phyloP scores from a whole-genome alignment of 305 asterid genomes.

The Salvia sclarea region DNA sequence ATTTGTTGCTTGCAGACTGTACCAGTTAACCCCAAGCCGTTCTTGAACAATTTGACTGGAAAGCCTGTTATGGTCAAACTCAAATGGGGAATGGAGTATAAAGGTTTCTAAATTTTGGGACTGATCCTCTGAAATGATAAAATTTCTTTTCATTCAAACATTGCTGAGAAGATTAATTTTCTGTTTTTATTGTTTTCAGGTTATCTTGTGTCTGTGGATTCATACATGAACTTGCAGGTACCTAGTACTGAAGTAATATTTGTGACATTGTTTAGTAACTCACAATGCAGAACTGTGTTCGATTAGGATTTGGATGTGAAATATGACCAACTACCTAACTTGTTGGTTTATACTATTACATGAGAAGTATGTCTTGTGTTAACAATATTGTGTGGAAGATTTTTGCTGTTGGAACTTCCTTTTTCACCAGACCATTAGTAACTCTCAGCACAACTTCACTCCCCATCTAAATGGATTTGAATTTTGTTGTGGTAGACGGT shows the following conservation, averaged over 20 bases:
- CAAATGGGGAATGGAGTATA: slow-evolving; percentile 93
- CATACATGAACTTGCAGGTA: slow-evolving; percentile 96
- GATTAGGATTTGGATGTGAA: slow-evolving; percentile 3
- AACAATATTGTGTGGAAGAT: not conserved
- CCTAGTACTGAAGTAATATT: slow-evolving; percentile 2
- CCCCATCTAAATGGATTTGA: not conserved
- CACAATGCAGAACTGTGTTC: not conserved
- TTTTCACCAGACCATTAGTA: not conserved
- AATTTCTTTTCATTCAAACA: not conserved
- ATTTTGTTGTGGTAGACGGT: not conserved
- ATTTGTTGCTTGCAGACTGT: slow-evolving; percentile 56
- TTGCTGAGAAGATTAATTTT: slow-evolving; percentile 2
- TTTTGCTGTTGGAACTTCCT: slow-evolving; percentile 1
- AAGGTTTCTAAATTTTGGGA: slow-evolving; percentile 41
- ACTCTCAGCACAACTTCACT: not conserved
- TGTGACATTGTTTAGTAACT: not conserved
- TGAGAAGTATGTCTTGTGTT: not conserved
- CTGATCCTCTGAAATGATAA: not conserved
- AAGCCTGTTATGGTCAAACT: slow-evolving; percentile 81
- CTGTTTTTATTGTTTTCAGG: slow-evolving; percentile 47
- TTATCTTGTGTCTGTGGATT: slow-evolving; percentile 79
- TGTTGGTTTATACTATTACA: not conserved
- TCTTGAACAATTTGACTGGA: slow-evolving; percentile 85
- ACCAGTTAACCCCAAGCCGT: slow-evolving; percentile 91
- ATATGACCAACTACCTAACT: not conserved